Percentiles rank a stretch among this genome's conserved stretches.
Evolutionary conservation across 2,329 filamentous ascomycete genomes (phyloP).

Genomic region (Daldinia eschscholtzii): DNA sequence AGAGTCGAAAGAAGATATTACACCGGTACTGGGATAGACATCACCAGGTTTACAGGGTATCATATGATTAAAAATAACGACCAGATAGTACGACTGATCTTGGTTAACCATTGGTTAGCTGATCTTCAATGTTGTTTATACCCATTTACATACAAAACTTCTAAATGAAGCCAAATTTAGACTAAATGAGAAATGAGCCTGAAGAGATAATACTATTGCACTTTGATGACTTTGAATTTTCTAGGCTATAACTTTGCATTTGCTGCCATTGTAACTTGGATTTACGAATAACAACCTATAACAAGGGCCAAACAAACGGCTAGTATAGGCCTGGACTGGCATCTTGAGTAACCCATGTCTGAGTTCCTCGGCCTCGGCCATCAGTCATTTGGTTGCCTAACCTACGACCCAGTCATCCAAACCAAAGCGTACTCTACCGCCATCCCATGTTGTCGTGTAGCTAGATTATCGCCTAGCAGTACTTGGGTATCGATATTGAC

Average conservation of each 20-base stretch:
- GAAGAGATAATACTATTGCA: not conserved
- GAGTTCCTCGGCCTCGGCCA: not conserved
- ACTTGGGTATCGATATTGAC: not conserved
- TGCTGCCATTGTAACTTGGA: not conserved
- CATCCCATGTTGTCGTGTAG: not conserved
- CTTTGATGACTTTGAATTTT: not conserved
- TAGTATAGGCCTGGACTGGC: not conserved
- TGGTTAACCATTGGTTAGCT: not conserved
- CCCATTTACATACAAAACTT: not conserved
- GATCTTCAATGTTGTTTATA: not conserved
- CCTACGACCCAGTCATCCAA: too few relatives aligned
- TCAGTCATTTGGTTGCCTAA: not conserved
- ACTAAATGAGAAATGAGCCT: not conserved
- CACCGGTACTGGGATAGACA: not conserved
- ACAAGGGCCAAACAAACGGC: not conserved
- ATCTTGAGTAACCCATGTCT: not conserved
- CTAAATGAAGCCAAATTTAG: not conserved
- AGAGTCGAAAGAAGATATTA: not conserved
- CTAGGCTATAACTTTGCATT: not conserved
- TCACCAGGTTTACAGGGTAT: not conserved
- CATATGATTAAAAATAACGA: not conserved
- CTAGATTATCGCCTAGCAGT: not conserved
- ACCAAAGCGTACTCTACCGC: not conserved
- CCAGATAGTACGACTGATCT: not conserved
- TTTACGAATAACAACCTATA: not conserved